Conservation (phyloP, 352 stramenopile genomes). For the Globisporangium spiculum region DNA sequence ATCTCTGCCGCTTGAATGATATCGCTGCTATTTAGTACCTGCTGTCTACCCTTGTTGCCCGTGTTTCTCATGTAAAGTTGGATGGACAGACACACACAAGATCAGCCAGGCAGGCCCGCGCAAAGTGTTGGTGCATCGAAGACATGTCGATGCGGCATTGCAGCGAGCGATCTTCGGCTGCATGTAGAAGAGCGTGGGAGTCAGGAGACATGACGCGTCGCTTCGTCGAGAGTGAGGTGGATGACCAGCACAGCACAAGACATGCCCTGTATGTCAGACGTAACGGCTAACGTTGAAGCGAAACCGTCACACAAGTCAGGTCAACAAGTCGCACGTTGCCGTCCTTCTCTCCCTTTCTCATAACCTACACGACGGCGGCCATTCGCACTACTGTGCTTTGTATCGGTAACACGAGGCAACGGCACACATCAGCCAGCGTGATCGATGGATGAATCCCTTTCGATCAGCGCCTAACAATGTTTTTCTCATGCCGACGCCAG, state of each 20-base stretch:
- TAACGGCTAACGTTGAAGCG: not conserved
- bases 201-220: not conserved
- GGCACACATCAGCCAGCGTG: not conserved
- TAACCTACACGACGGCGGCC: not conserved
- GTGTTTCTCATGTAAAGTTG: not conserved
- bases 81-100: not conserved
- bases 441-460: not conserved
- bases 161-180: not conserved
- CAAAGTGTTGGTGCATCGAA: not conserved
- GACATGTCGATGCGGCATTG: not conserved
- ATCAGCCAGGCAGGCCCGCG: not conserved
- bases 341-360: not conserved
- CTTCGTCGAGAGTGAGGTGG: not conserved
- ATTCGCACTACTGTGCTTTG: not conserved
- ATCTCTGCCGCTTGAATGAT: not conserved
- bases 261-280: not conserved
- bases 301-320: not conserved
- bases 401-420: not conserved
- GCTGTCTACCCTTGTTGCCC: not conserved
- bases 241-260: not conserved
- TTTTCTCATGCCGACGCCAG: not conserved
- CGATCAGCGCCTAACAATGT: not conserved
- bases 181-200: not conserved
- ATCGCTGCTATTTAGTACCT: too few relatives aligned
- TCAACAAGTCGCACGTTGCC: not conserved